Conservation (phyloP, 208 protist genomes). For the Acanthamoeba healyi region DNA sequence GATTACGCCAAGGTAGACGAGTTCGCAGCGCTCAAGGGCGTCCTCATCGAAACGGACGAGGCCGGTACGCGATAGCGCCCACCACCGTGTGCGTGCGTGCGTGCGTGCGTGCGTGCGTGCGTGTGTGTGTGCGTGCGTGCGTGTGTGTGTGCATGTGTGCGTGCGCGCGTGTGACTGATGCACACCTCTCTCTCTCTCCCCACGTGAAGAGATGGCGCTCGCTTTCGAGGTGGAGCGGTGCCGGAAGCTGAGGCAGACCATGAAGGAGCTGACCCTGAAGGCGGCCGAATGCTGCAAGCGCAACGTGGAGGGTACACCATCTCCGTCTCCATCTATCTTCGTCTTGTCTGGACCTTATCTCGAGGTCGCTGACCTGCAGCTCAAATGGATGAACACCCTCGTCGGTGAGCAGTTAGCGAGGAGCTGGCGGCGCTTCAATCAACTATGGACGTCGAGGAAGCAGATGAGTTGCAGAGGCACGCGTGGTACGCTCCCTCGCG, state of each 20-base stretch:
- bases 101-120: too few relatives aligned
- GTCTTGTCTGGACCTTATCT: neutral
- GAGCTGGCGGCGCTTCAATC: neutral
- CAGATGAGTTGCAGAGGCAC: neutral
- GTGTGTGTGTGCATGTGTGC: too few relatives aligned
- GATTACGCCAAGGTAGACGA: constrained; percentile 23
- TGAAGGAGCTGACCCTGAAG: neutral
- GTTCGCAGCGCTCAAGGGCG: constrained; percentile 13
- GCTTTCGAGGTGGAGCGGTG: neutral
- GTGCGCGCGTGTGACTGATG: neutral
- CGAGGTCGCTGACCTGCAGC: neutral
- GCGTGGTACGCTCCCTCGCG: neutral
- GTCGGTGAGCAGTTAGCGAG: neutral
- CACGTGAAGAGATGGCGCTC: neutral
- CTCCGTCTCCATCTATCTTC: neutral
- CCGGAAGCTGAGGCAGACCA: constrained; percentile 2
- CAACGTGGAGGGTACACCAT: neutral
- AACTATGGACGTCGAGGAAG: neutral
- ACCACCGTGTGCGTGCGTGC: too few relatives aligned
- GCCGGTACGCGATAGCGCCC: neutral
- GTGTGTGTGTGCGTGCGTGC: too few relatives aligned
- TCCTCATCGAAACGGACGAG: constrained; percentile 25
- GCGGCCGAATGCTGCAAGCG: neutral
- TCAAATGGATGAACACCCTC: neutral
- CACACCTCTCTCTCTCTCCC: neutral